Conservation (phyloP, 2,329 filamentous ascomycete species). For the Lecanicillium sp. region DNA sequence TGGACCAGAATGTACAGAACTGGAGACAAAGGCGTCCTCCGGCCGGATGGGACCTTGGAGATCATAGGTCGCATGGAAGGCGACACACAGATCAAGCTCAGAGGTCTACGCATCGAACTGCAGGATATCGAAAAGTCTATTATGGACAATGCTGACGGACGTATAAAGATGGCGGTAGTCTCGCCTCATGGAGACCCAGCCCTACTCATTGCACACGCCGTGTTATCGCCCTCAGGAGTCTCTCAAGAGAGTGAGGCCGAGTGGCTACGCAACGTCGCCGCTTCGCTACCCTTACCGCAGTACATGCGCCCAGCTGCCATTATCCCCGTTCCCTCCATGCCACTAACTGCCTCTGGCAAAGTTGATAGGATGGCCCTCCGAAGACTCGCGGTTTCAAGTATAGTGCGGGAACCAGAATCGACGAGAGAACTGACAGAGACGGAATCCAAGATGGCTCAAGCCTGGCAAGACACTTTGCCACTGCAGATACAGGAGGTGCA, state of each 20-base stretch:
- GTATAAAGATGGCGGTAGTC: slow-evolving; percentile 15
- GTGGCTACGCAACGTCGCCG: too few relatives aligned
- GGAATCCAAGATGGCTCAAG: neutral
- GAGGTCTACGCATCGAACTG: slow-evolving; percentile 37
- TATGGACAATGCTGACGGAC: slow-evolving; percentile 12
- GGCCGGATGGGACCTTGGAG: slow-evolving; percentile 23
- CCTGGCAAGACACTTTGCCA: too few relatives aligned
- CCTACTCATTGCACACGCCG: slow-evolving; percentile 21
- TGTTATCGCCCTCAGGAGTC: slow-evolving; percentile 12
- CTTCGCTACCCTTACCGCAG: too few relatives aligned
- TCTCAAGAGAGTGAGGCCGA: too few relatives aligned
- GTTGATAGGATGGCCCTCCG: slow-evolving; percentile 21
- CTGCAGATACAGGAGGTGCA: too few relatives aligned
- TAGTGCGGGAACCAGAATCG: slow-evolving; percentile 3
- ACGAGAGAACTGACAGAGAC: slow-evolving; percentile 6
- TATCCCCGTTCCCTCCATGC: slow-evolving; percentile 20
- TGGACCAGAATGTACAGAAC: slow-evolving; percentile 28
- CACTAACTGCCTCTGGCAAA: slow-evolving; percentile 23
- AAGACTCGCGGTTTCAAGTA: slow-evolving; percentile 1
- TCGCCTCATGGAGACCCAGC: slow-evolving; percentile 11
- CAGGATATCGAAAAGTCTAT: slow-evolving; percentile 25
- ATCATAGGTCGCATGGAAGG: slow-evolving; percentile 29
- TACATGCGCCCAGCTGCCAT: slow-evolving; percentile 26
- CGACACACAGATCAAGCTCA: slow-evolving; percentile 38
- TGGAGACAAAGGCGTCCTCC: slow-evolving; percentile 29